These are phyloP conservation scores for Spergularia bocconei DNA, from an alignment of 148 eudicot species.

Conservation along the genomic window DNA sequence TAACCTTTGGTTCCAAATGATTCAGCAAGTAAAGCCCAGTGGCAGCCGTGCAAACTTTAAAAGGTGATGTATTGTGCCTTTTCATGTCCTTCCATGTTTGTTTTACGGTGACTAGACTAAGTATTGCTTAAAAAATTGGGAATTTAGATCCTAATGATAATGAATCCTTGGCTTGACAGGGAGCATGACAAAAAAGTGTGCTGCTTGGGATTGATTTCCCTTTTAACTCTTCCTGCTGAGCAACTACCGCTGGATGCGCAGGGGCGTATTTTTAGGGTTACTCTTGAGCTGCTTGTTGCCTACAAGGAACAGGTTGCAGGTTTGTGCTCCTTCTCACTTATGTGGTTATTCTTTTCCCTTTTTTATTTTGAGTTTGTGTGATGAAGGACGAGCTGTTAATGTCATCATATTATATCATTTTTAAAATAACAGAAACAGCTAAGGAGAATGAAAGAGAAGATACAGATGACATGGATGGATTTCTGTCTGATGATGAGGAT, in stretches of 20 bases:
- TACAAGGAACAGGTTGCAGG: constrained; percentile 96
- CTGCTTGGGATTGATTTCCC: constrained; percentile 89
- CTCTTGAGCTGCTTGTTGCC: constrained; percentile 87
- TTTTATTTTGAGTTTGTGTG: neutral
- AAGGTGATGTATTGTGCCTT: constrained; percentile 40
- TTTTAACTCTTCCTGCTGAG: constrained; percentile 77
- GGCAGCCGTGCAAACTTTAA: constrained; percentile 73
- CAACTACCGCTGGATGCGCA: constrained; percentile 87
- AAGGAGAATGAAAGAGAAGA: constrained; percentile 65
- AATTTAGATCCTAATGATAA: neutral
- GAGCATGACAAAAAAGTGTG: constrained; percentile 97
- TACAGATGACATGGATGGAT: constrained; percentile 80
- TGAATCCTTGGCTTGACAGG: constrained; percentile 38
- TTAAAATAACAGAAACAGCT: constrained; percentile 59
- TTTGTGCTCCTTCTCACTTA: constrained; percentile 27
- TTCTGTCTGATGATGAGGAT: constrained; percentile 80
- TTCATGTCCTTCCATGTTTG: neutral
- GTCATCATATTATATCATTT: neutral
- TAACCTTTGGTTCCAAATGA: constrained; percentile 94
- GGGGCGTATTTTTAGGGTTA: constrained; percentile 82
- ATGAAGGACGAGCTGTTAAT: neutral
- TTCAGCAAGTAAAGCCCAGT: constrained; percentile 81
- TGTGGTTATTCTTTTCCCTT: neutral
- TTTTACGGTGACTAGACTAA: neutral
- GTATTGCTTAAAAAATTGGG: too few species aligned